Conservation (phyloP, 2,329 filamentous ascomycete genomes). For the Penicillium sp. region DNA sequence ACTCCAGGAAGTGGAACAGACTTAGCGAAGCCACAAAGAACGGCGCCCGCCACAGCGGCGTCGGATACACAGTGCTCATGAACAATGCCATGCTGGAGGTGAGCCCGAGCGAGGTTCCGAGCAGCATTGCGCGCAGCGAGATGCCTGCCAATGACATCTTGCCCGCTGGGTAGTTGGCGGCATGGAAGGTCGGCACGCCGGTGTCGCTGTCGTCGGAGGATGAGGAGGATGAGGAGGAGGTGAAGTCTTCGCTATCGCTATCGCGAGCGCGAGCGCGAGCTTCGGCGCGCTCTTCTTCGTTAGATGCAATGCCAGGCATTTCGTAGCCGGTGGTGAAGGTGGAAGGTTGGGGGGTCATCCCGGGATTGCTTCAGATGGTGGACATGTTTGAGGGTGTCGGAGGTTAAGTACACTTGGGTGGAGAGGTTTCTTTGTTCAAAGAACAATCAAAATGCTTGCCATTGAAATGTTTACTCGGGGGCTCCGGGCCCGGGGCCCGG, state of each 20-base stretch:
- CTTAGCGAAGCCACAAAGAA: conserved; percentile 63
- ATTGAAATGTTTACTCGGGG: too few relatives aligned
- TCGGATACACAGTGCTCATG: conserved; percentile 29
- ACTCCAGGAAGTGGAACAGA: conserved; percentile 94
- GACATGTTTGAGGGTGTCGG: too few relatives aligned
- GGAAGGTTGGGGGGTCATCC: background rate
- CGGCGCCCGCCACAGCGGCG: conserved; percentile 59
- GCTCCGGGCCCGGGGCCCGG: too few relatives aligned
- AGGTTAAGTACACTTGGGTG: too few relatives aligned
- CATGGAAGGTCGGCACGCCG: background rate
- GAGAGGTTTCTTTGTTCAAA: too few relatives aligned
- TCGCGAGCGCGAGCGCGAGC: background rate
- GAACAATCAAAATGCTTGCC: too few relatives aligned
- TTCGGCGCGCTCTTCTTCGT: background rate
- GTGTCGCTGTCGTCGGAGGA: conserved; percentile 9
- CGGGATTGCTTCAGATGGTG: too few relatives aligned
- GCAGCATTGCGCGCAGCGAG: conserved; percentile 47
- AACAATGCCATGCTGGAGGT: conserved; percentile 32
- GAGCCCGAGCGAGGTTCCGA: conserved; percentile 46
- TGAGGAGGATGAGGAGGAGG: conserved; percentile 1
- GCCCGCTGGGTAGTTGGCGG: conserved; percentile 39
- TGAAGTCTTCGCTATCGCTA: conserved; percentile 8
- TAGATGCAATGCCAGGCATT: too few relatives aligned
- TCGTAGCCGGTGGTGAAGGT: background rate
- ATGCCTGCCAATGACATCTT: conserved; percentile 48